These are phyloP conservation scores for Ogataea saltuana DNA, from an alignment of 805 yeast species.

Conservation along the genomic window DNA sequence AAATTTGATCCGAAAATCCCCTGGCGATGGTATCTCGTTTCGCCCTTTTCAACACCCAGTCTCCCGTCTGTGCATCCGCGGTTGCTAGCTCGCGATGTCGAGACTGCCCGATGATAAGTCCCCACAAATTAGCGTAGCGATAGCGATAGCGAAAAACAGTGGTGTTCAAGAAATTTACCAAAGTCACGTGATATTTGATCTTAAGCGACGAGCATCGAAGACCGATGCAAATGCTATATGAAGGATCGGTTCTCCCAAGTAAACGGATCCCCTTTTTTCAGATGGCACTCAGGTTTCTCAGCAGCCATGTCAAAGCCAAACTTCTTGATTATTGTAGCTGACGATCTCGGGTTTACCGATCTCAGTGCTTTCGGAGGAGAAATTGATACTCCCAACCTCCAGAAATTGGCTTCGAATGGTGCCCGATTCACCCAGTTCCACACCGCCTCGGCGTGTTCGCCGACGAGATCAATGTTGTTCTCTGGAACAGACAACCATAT, in stretches of 20 bases:
- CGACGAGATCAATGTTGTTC: constrained; percentile 60
- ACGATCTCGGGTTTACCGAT: constrained; percentile 63
- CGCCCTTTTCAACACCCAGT: no score
- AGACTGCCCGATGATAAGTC: no score
- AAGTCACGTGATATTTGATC: background rate
- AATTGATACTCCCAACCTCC: constrained; percentile 54
- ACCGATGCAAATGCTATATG: background rate
- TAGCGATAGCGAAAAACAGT: no score
- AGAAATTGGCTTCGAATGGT: constrained; percentile 46
- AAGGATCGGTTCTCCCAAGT: no score
- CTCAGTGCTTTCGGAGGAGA: constrained; percentile 56
- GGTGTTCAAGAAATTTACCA: background rate
- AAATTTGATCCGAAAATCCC: no score
- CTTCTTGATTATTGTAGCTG: constrained; percentile 57
- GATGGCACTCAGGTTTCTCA: no score
- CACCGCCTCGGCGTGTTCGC: constrained; percentile 65
- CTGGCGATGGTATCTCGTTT: no score
- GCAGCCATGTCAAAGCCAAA: constrained; percentile 42
- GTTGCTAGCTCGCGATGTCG: no score
- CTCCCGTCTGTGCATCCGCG: no score
- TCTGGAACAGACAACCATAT: constrained; percentile 64
- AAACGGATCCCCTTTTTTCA: no score
- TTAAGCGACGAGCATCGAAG: background rate
- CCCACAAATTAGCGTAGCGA: no score
- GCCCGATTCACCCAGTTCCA: constrained; percentile 57